These are phyloP conservation scores for Achaetomiella virescens DNA, from an alignment of 495 filamentous ascomycete species.

Conservation along the genomic window DNA sequence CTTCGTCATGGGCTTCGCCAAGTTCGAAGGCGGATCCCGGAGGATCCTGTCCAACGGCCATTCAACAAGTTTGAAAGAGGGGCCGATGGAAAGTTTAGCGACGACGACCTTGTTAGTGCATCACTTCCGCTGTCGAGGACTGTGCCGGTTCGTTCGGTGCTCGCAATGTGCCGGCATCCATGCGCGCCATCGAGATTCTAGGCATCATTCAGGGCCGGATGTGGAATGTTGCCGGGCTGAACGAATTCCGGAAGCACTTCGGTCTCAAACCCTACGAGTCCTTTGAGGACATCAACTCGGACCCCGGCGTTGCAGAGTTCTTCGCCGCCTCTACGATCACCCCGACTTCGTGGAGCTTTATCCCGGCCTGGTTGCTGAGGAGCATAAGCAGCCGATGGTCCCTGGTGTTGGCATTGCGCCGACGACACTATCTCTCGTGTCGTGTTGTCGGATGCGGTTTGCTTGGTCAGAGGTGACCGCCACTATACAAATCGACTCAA, in stretches of 20 bases:
- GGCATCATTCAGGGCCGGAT: constrained; percentile 78
- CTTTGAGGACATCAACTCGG: constrained; percentile 81
- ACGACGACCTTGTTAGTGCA: constrained; percentile 65
- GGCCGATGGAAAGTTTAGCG: constrained; percentile 53
- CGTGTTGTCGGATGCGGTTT: constrained; percentile 79
- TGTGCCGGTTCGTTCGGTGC: constrained; percentile 60
- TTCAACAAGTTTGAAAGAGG: constrained; percentile 59
- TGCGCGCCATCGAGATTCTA: constrained; percentile 73
- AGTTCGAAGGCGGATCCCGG: constrained; percentile 53
- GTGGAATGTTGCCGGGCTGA: constrained; percentile 78
- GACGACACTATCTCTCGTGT: constrained; percentile 73
- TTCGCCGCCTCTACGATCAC: constrained; percentile 70
- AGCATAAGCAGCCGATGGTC: constrained; percentile 63
- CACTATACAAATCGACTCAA: constrained; percentile 75
- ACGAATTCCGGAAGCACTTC: constrained; percentile 83
- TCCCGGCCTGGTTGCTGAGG: constrained; percentile 75
- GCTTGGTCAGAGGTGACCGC: constrained; percentile 77
- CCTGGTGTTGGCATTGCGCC: constrained; percentile 79
- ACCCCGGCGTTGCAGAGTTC: constrained; percentile 66
- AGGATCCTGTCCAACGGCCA: constrained; percentile 57
- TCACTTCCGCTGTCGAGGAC: constrained; percentile 60
- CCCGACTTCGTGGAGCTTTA: constrained; percentile 71
- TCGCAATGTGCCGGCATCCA: constrained; percentile 63
- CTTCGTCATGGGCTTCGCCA: constrained; percentile 53
- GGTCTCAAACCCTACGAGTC: constrained; percentile 64